Conservation (phyloP, 495 filamentous ascomycete species). For the Tetracladium setigerum region DNA sequence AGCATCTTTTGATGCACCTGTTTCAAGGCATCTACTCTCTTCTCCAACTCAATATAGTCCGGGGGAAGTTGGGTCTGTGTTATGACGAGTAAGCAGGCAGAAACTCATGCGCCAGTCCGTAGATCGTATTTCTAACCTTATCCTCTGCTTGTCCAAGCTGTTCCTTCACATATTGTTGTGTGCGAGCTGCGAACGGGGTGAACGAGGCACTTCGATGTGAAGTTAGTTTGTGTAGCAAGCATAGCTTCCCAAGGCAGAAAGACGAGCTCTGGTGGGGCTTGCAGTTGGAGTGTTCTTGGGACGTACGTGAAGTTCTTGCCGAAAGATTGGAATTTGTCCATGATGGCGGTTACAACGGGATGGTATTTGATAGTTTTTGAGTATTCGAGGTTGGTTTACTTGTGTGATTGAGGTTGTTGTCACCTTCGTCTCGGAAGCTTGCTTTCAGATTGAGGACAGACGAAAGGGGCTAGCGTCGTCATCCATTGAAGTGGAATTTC, state of each 20-base stretch:
- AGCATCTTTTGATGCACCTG: slow-evolving; percentile 95
- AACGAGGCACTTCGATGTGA: slow-evolving; percentile 49
- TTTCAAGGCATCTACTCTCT: slow-evolving; percentile 96
- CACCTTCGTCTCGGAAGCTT: no score
- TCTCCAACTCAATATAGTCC: slow-evolving; percentile 98
- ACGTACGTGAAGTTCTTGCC: slow-evolving; percentile 67
- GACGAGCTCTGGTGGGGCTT: slow-evolving; percentile 4
- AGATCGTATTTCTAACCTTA: slow-evolving; percentile 48
- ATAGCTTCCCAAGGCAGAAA: slow-evolving; percentile 11
- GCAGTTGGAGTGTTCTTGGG: slow-evolving; percentile 3
- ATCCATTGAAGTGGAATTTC: not conserved
- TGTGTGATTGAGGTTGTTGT: not conserved
- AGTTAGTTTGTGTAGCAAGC: slow-evolving; percentile 10
- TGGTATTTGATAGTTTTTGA: slow-evolving; percentile 3
- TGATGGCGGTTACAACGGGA: slow-evolving; percentile 12
- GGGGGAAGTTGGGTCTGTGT: slow-evolving; percentile 87
- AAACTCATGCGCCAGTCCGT: slow-evolving; percentile 4
- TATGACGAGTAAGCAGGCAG: not conserved
- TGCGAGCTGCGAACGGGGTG: slow-evolving; percentile 86
- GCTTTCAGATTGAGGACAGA: no score
- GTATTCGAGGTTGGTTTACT: slow-evolving; percentile 7
- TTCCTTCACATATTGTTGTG: slow-evolving; percentile 94
- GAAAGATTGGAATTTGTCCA: slow-evolving; percentile 37
- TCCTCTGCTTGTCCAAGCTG: slow-evolving; percentile 93
- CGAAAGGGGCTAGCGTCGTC: no score